Base-by-base conservation (phyloP, 1,284 basidiomycete species). In the Trichosporon sp. region DNA sequence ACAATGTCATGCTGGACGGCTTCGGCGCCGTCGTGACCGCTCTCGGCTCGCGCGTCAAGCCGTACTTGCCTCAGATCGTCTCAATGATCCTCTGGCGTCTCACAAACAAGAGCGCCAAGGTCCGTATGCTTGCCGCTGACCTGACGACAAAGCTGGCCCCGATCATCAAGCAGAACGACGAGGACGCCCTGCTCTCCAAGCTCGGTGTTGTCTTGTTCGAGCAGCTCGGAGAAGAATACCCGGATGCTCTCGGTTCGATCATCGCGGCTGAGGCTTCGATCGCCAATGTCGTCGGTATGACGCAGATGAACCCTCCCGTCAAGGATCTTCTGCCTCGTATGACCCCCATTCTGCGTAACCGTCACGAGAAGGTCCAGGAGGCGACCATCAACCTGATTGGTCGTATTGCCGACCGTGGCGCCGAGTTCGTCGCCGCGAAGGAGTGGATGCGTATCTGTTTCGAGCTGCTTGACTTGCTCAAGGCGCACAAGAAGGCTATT, bases 401-500 rank as follows among this genome's bases (percentile, higher is more conserved):
- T 77, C 94, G 96, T 84, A 98, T 99, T 77, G 92, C 97, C 72
- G 97, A 99, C 90, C 94, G 97, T 82, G 97, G 97, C 72, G 71
- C 97, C 51, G 97, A 99, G 85, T 98, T 94, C 74, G 97, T 99
- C 0, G 95, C 95, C 35, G 96, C 97, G 26, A 90, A 96, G 80
- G 97, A 99, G 85, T 99, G 96, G 96, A 99, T 99, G 97, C 91
- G 97, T 80, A 99, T 99, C 83, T 99, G 97, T 83, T 99, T 99
- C 84, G 97, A 99, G 84, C 86, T 99, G 51, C 89, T 99, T 66
- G 97, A 99, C 80, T 87, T 99, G 56, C 88, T 99, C 78, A 99
- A 99, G 84, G 97, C 97, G 7, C 97, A 99, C 87, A 99, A 99
- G 87, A 98, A 98, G 86, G 96, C 93, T 46, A 99, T 99, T 79